These are phyloP conservation scores for Purshia tridentata DNA, from an alignment of 306 rosid species.

Conservation along the genomic window DNA sequence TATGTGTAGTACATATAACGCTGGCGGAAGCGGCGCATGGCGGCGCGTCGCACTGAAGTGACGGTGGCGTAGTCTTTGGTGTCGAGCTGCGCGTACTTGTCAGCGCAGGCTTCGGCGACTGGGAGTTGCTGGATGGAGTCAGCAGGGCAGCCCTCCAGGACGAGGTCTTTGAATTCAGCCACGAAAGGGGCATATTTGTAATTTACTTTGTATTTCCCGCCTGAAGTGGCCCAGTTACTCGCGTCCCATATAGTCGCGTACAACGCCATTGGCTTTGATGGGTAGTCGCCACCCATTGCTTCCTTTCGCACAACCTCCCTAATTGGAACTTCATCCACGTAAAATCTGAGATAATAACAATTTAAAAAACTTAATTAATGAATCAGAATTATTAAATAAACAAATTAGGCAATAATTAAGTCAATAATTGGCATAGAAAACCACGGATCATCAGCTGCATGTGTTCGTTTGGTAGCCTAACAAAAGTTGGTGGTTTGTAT, in stretches of 20 bases:
- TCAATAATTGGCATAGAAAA: no score
- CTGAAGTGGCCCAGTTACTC: constrained; percentile 88
- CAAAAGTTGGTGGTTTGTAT: no score
- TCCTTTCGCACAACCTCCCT: constrained; percentile 68
- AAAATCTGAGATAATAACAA: constrained; percentile 55
- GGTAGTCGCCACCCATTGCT: constrained; percentile 80
- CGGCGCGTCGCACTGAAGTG: constrained; percentile 39
- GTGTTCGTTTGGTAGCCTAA: no score
- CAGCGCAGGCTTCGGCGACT: constrained; percentile 29
- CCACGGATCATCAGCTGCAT: no score
- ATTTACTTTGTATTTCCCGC: constrained; percentile 79
- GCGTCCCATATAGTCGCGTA: constrained; percentile 97
- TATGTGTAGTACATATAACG: constrained; percentile 84
- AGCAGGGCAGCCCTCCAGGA: constrained; percentile 67
- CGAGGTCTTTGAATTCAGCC: constrained; percentile 74
- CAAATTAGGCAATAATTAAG: no score
- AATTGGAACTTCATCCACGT: constrained; percentile 88
- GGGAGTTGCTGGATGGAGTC: constrained; percentile 59
- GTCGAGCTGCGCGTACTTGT: constrained; percentile 28
- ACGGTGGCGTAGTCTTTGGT: constrained; percentile 50
- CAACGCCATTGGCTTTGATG: constrained; percentile 87
- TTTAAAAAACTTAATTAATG: no score
- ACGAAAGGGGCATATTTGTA: constrained; percentile 89
- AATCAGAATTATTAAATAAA: no score
- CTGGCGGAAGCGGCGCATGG: constrained; percentile 71